Conservation (phyloP, 768 basidiomycete species). For the Boletus edulis region DNA sequence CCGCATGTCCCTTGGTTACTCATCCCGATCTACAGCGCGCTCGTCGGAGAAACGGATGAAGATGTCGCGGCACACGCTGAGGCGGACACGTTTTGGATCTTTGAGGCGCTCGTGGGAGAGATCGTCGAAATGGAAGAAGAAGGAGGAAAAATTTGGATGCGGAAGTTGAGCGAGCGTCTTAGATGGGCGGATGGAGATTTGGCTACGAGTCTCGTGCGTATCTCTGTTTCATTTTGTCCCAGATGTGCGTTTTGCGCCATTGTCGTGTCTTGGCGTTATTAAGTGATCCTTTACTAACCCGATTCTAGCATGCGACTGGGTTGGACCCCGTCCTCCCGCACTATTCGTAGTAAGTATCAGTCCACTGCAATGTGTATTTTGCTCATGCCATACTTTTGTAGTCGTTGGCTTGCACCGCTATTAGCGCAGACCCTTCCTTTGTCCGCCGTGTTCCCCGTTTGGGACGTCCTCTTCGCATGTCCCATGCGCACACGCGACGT, state of each 20-base stretch:
- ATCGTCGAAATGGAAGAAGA: conserved; percentile 73
- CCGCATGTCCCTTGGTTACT: conserved; percentile 68
- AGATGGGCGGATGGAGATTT: conserved; percentile 65
- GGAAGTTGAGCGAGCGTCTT: conserved; percentile 56
- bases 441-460: conserved; percentile 53
- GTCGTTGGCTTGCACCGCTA: conserved; percentile 74
- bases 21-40: conserved; percentile 62
- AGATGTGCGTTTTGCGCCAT: background rate
- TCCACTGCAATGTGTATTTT: background rate
- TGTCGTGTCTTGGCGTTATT: background rate
- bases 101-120: conserved; percentile 71
- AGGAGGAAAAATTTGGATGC: conserved; percentile 60
- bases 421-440: conserved; percentile 73
- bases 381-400: conserved; percentile 24
- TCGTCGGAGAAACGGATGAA: conserved; percentile 58
- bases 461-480: conserved; percentile 71
- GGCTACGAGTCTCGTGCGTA: conserved; percentile 51
- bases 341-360: conserved; percentile 67
- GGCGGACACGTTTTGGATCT: conserved; percentile 82
- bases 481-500: conserved; percentile 49
- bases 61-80: conserved; percentile 66
- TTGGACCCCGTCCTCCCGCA: conserved; percentile 72
- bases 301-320: conserved; percentile 53
- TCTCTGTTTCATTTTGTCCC: background rate
- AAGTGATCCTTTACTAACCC: background rate